Percentiles rank a stretch among this genome's conserved stretches.
These are phyloP conservation scores for Malus orientalis DNA, from an alignment of 306 rosid genomes.

Conservation along the genomic window DNA sequence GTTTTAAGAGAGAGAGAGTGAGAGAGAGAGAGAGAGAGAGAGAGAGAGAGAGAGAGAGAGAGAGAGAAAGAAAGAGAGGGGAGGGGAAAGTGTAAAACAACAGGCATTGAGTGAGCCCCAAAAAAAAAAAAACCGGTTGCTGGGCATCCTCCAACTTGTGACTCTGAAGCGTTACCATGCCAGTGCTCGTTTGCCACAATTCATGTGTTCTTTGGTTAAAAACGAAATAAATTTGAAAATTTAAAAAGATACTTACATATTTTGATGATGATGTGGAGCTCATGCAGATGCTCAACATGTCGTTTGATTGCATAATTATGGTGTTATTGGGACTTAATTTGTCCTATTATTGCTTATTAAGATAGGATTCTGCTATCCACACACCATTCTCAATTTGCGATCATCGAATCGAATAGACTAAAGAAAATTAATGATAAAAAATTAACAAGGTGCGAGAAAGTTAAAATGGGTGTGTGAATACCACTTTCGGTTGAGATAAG, in stretches of 20 bases:
- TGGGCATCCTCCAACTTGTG: constrained; percentile 12
- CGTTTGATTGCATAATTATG: not conserved
- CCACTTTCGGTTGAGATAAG: too few species aligned
- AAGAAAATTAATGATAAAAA: too few species aligned
- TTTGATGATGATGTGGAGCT: not conserved
- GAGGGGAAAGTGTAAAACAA: constrained; percentile 7
- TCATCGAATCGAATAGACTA: too few species aligned
- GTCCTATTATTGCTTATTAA: too few species aligned
- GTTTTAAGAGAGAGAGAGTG: not conserved
- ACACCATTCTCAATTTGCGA: too few species aligned
- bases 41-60: not conserved
- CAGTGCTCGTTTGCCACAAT: not conserved
- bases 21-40: not conserved
- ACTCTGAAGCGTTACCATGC: not conserved
- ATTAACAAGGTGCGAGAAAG: too few species aligned
- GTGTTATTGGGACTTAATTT: not conserved
- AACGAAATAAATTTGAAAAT: too few species aligned
- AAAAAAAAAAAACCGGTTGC: not conserved
- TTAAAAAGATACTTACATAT: too few species aligned
- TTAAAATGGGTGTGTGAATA: too few species aligned
- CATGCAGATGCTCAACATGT: not conserved
- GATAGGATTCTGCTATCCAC: too few species aligned
- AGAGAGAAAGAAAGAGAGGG: not conserved
- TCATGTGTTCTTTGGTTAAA: not conserved
- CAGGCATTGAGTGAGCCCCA: not conserved